These are phyloP conservation scores for Tuber aestivum DNA, from an alignment of 495 filamentous ascomycete genomes.

Conservation along the genomic window DNA sequence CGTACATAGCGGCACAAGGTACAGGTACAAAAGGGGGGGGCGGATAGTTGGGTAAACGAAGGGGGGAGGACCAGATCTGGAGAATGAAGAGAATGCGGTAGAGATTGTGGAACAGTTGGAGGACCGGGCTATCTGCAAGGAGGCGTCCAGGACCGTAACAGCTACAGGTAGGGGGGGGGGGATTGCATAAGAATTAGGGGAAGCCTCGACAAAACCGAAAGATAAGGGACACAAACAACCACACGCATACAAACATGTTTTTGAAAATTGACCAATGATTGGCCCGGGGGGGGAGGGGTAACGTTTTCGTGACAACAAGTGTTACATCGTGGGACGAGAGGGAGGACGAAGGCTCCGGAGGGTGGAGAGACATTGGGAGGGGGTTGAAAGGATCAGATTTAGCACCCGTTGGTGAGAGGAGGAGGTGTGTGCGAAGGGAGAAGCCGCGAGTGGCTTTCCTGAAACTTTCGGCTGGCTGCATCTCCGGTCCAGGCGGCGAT, in stretches of 20 bases:
- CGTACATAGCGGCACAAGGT: not conserved
- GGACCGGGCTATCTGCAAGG: not conserved
- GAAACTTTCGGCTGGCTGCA: not conserved
- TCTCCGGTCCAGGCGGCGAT: not conserved
- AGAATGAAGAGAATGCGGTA: not conserved
- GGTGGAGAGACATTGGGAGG: not conserved
- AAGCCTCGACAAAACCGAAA: not conserved
- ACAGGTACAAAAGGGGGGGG: not conserved
- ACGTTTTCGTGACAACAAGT: not conserved
- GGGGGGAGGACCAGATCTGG: not conserved
- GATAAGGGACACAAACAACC: not conserved
- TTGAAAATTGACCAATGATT: not conserved
- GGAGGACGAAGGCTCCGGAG: not conserved
- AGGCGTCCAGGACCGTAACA: not conserved
- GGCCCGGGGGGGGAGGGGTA: not conserved
- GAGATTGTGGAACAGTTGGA: not conserved
- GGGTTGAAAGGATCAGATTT: not conserved
- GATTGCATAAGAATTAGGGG: not conserved
- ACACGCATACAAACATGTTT: not conserved
- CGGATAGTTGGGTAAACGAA: not conserved
- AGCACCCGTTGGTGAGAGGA: not conserved
- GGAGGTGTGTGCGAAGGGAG: not conserved
- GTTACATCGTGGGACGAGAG: not conserved
- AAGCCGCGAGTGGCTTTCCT: not conserved
- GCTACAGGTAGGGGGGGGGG: too few species aligned